Conservation (phyloP, 2,329 filamentous ascomycete genomes). For the Elsinoe ampelina region DNA sequence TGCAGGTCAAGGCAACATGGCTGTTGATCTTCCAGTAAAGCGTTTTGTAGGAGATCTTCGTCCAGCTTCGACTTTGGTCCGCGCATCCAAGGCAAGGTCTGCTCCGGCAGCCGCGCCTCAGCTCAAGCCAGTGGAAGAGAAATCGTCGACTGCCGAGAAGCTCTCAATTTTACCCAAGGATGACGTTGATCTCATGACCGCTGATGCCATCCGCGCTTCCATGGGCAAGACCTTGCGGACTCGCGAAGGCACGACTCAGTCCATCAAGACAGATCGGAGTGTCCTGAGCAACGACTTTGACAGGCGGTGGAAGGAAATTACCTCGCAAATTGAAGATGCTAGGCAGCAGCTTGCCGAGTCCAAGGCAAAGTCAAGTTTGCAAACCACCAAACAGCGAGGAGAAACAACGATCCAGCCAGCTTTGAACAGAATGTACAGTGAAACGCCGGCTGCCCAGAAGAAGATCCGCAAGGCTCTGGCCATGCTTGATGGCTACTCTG, state of each 20-base stretch:
- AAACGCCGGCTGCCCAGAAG: background rate
- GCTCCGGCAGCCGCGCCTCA: background rate
- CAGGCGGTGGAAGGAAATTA: background rate
- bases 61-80: background rate
- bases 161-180: slow-evolving; percentile 29
- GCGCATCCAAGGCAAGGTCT: background rate
- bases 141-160: slow-evolving; percentile 17
- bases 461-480: background rate
- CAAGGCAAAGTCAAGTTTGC: slow-evolving; percentile 13
- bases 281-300: background rate
- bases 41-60: background rate
- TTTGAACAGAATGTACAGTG: slow-evolving; percentile 24
- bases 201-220: slow-evolving; percentile 33
- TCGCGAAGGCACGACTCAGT: slow-evolving; percentile 12
- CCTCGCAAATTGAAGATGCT: slow-evolving; percentile 21
- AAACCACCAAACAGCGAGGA: background rate
- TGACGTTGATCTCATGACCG: slow-evolving; percentile 35
- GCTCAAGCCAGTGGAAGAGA: background rate
- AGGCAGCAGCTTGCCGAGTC: slow-evolving; percentile 23
- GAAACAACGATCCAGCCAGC: slow-evolving; percentile 19
- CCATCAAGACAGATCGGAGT: slow-evolving; percentile 15
- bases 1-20: background rate
- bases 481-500: slow-evolving; percentile 13
- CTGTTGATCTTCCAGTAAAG: slow-evolving; percentile 18
- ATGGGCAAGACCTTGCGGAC: slow-evolving; percentile 29